Base-by-base conservation (phyloP, 1,284 basidiomycete genomes). In the Puccinia horiana region DNA sequence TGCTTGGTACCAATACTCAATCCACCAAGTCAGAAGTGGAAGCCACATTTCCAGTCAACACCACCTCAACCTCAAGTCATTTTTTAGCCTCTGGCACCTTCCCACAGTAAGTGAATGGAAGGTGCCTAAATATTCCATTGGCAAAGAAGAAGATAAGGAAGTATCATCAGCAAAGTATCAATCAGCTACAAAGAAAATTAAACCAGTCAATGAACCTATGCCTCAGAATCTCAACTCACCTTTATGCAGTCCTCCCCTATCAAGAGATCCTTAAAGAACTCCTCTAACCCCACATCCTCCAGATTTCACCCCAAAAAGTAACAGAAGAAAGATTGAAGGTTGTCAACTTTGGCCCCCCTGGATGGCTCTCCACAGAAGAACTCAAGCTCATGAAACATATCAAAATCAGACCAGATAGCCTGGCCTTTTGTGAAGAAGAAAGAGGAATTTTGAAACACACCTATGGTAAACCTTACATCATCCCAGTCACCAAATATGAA, bases 401-500 rank as follows among this genome's bases (percentile, higher is more conserved):
- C 16, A 42, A 40, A 20, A 2, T 67, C n/a, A 37, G 63, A n/a
- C 16, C 37, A 20, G 40, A 29, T 12, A 16, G 35, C 8, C 23
- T 40, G 2, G 63, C 63, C 20, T 67, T 67, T 20, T 67, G 32
- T 67, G 35, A 2, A 40, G 29, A 63, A 37, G 35, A 32, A 63
- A 29, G 61, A 63, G 61, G 61, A 32, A 8, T 63, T 3, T 26
- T 63, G n/a, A 63, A 63, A 63, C 61, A 63, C 20, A 8, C 14
- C 26, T 63, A 32, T 63, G 61, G 61, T 8, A 40, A 40, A n/a
- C 63, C 63, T 67, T 67, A 72, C 40, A n/a, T 26, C 23, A 74
- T 74, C 29, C 72, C 72, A 11, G 72, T 74, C 3, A 37, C 44
- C 4, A 40, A 74, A 2, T 47, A 74, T 32, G 9, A 47, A 54